Base-by-base conservation (phyloP, 2,329 filamentous ascomycete species). In the Davidsoniella eucalypti region DNA sequence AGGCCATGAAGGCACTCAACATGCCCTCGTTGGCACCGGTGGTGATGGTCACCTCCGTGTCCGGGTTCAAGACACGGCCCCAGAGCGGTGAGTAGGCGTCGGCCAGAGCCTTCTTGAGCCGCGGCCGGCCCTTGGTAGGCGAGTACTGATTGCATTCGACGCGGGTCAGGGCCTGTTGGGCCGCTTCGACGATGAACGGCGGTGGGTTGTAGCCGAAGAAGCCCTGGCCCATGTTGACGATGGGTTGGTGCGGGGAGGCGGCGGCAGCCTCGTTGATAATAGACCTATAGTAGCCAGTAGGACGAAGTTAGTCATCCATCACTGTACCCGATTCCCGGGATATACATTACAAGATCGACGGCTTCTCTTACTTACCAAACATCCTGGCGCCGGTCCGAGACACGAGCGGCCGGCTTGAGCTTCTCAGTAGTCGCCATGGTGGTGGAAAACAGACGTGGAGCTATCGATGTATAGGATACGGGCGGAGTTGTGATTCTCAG, bases 81-180 rank as follows among this genome's bases (percentile, higher is more conserved):
- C 93, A 96, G 64, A 82, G 82, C 1, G 87, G 86, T 12, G 87
- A 84, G 68, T 98, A 98, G 18, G 92, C 84, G 59, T 94, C 80
- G 2, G 92, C 85, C 59, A 98, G 81, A 47, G 92, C 92, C 70
- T 96, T 86, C 73, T 82, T 90, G 61, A 98, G 73, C 50, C 90
- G 77, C 40, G 92, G 90, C 5, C 90, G 80, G 54, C 92, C 92
- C 72, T 87, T 92, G 17, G 92, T 95, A 2, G 88, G 92, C 18
- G 87, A 90, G 72, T 98, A 98, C 71, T 98, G 92, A 65, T 98
- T 98, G 74, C 90, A 95, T 57, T 96, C 92, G 18, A 98, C 90
- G 47, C 79, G 76, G 61, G 94, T 82, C 47, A 98, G 75, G 38
- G 90, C 88, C 38, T 82, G 71, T 66, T 94, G 96, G 47, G 92